These are phyloP conservation scores for Hyphopichia pseudoburtonii DNA, from an alignment of 1,139 yeast species.

Conservation along the genomic window DNA sequence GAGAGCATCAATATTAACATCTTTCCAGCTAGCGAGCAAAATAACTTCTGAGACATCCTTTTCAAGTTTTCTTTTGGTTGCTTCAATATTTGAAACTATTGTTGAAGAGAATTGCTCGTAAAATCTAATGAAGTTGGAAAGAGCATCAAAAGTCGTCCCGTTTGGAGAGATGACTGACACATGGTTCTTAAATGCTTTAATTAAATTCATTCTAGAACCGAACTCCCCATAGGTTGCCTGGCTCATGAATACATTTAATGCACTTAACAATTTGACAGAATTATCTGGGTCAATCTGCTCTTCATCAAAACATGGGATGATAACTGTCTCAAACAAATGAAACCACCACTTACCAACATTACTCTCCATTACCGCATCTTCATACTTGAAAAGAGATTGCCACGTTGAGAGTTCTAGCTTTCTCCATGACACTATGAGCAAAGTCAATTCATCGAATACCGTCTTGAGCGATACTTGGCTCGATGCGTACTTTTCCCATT, in stretches of 20 bases:
- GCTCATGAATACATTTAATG: constrained; percentile 73
- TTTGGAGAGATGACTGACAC: constrained; percentile 19
- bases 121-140: constrained; percentile 62
- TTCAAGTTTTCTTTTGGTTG: constrained; percentile 55
- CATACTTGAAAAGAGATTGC: constrained; percentile 72
- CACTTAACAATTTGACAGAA: constrained; percentile 52
- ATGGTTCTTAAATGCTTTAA: constrained; percentile 65
- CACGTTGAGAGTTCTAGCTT: constrained; percentile 82
- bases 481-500: constrained; percentile 94
- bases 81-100: constrained; percentile 45
- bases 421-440: constrained; percentile 86
- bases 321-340: constrained; percentile 74
- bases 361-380: constrained; percentile 53
- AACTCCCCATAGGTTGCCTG: constrained; percentile 79
- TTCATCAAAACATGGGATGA: constrained; percentile 43
- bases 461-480: constrained; percentile 64
- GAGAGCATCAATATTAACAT: constrained; percentile 88
- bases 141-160: constrained; percentile 36
- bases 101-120: constrained; percentile 62
- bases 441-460: constrained; percentile 58
- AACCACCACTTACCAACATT: constrained; percentile 87
- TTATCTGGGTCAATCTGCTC: constrained; percentile 29
- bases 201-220: constrained; percentile 51
- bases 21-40: constrained; percentile 94
- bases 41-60: constrained; percentile 85